Evolutionary conservation across 164 flowering plant genomes (phyloP), one percentile per base, ranked within the genome.

Genomic region (Magnolia sinica): DNA sequence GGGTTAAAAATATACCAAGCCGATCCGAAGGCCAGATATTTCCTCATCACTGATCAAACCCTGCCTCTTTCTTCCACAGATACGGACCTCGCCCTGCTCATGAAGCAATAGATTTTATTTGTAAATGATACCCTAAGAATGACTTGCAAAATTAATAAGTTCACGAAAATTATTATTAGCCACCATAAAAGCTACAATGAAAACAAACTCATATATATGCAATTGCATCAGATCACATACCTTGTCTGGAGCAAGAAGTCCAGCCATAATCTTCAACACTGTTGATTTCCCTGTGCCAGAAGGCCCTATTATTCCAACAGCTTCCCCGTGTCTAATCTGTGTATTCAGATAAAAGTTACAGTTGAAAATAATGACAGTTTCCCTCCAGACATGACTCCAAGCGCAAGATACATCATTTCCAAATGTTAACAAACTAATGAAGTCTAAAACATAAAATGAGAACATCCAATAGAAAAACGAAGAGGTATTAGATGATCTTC

Each of bases 251-350:
- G 98, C 91, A 84, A 96, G 98, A 85, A 96, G 98, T 50, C 99
- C 99, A 7, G 99, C 97, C 58, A 96, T 91, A 79, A 96, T 91
- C 83, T 93, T 96, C 76, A 96, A 76, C 27, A 94, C 82, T 19
- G 98, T 94, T 64, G 99, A 96, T 82, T 96, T 96, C 58, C 99
- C 99, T 58, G 98, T 94, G 49, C 99, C 99, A 83, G 99, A 96
- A 76, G 99, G 99, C 63, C 98, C 99, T 87, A 96, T 91, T 61
- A 96, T 93, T 75, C 99, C 99, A 81, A 96, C 95, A 77, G 99
- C 98, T 84, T 96, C 99, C 61, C 98, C 99, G 82, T 90, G 88
- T 83, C 95, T 89, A 81, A 96, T 94, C 99, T 96, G 84, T 71
- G 79, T 29, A 58, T 24, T 31, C 20, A 29, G 16, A 64, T n/a